These are phyloP conservation scores for Lagenidium giganteum DNA, from an alignment of 352 stramenopile genomes.

Conservation along the genomic window DNA sequence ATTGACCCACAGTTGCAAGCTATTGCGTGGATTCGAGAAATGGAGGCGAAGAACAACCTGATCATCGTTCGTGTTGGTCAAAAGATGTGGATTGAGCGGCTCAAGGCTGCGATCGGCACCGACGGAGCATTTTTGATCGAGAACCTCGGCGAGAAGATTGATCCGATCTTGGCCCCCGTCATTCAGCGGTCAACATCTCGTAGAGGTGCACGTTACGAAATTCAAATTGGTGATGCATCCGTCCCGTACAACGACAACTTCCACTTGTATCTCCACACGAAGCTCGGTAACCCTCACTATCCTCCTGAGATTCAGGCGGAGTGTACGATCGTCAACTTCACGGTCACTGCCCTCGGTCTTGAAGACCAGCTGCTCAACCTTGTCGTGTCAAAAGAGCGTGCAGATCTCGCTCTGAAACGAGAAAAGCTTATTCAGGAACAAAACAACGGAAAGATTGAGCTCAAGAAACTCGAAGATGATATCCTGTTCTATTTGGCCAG, in stretches of 20 bases:
- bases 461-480: slow-evolving; percentile 94
- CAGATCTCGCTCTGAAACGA: slow-evolving; percentile 75
- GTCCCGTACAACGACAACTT: slow-evolving; percentile 94
- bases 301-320: slow-evolving; percentile 94
- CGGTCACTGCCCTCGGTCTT: slow-evolving; percentile 88
- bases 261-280: slow-evolving; percentile 93
- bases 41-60: slow-evolving; percentile 88
- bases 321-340: slow-evolving; percentile 95
- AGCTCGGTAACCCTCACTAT: slow-evolving; percentile 93
- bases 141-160: slow-evolving; percentile 93
- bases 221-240: slow-evolving; percentile 93
- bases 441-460: slow-evolving; percentile 95
- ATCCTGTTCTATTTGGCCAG: slow-evolving; percentile 94
- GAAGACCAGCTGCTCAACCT: slow-evolving; percentile 92
- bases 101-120: slow-evolving; percentile 92
- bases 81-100: slow-evolving; percentile 92
- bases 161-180: slow-evolving; percentile 90
- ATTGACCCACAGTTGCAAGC: slow-evolving; percentile 93
- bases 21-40: slow-evolving; percentile 92
- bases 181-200: slow-evolving; percentile 94
- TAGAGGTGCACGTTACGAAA: slow-evolving; percentile 89
- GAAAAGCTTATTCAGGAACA: slow-evolving; percentile 93
- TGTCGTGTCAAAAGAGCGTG: slow-evolving; percentile 90
- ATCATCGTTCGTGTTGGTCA: slow-evolving; percentile 94
- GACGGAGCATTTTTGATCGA: slow-evolving; percentile 93